Evolutionary conservation across 208 protist genomes (phyloP), one percentile per base, ranked within the genome.

Genomic region (Leishmania major): DNA sequence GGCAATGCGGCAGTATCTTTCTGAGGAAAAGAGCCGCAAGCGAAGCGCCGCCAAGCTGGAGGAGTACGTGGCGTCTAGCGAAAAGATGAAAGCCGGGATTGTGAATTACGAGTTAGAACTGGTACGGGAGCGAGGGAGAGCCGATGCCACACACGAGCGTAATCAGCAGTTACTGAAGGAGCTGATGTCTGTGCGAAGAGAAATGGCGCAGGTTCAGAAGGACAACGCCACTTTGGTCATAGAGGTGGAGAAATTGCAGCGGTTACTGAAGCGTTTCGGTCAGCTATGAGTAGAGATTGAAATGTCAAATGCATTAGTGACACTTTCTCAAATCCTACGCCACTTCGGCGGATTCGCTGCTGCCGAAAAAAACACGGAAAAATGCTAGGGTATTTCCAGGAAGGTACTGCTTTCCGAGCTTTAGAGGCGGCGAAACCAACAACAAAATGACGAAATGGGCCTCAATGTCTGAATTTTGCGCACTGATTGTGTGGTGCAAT

Each of bases 101-200:
- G 84, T 96, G 8, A 95, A 96, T 83, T 95, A 97, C 80, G 94
- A 97, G 81, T 82, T 96, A 31, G 91, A 96, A 69, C 78, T 97
- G 8, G 83, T 84, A 22, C 84, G 92, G 6, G 94, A 95, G 73
- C 84, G 88, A 22, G 76, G 73, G 17, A 88, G 94, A 70, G 89
- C 90, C 10, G 92, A 97, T 75, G 77, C 85, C 25, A 83, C 87
- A 28, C 89, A 95, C 57, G 84, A 93, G 69, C 84, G 93, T 7
- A 95, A 93, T 78, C 86, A 96, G 76, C 80, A 93, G 60, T 85
- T 97, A 53, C 89, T 96, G 31, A 85, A 88, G 55, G 94, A 97
- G 75, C 80, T 97, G 43, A 80, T 81, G 15, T 80, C 70, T 2
- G 79, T 94, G 49, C 89, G 94, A 6, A 87, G 88, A 73, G 87